These are phyloP conservation scores for Mortierella sp. DNA, from an alignment of 371 early-diverging fungal species.

Conservation along the genomic window DNA sequence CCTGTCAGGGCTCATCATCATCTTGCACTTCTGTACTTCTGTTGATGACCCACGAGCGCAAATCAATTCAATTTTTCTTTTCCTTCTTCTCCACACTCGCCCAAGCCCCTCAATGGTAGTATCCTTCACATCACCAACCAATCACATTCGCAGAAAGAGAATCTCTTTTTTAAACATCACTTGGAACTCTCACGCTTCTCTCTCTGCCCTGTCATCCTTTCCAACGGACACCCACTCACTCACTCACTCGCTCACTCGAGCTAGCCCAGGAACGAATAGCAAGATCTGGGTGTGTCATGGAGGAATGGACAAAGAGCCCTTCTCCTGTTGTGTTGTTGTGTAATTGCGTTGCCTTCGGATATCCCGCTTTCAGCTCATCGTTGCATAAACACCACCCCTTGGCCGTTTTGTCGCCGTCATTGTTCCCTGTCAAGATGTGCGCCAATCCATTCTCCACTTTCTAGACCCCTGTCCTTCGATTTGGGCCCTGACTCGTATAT, in stretches of 20 bases:
- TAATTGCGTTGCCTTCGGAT: neutral
- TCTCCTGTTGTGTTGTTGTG: too few species aligned
- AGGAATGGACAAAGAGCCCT: neutral
- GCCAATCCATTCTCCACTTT: neutral
- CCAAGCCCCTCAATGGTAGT: conserved; percentile 9
- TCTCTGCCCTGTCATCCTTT: neutral
- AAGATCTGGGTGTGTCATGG: neutral
- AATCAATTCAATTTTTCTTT: neutral
- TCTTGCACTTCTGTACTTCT: neutral
- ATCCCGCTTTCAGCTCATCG: neutral
- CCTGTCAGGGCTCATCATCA: conserved; percentile 7
- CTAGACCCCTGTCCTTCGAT: neutral
- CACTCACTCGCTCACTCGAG: neutral
- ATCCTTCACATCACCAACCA: neutral
- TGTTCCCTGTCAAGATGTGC: neutral
- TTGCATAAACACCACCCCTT: neutral
- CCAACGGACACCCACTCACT: conserved; percentile 2
- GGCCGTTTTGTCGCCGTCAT: conserved; percentile 1
- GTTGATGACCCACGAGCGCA: neutral
- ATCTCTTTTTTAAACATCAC: neutral
- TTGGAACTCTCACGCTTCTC: neutral
- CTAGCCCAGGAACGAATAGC: neutral
- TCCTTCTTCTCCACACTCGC: conserved; percentile 9
- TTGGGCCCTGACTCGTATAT: neutral
- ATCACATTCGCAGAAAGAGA: neutral